Evolutionary conservation across 495 filamentous ascomycete genomes (phyloP), one percentile per base, ranked within the genome.

Genomic region (Aspergillus affinis): DNA sequence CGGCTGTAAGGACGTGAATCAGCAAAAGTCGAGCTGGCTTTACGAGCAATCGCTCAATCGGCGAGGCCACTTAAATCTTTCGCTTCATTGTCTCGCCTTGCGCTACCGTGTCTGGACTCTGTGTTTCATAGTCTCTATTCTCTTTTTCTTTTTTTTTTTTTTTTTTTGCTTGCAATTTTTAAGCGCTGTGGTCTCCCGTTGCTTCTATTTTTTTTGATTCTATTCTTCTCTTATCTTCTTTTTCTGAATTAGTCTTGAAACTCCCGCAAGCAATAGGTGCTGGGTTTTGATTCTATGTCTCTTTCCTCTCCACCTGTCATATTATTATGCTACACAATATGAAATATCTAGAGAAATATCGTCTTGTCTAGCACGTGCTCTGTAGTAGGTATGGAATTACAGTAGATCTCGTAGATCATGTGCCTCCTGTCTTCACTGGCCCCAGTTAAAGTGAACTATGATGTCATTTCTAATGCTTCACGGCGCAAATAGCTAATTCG

Each of bases 1-100:
- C 30, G 44, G 30, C 51, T 46, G 58, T 52, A 41, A 29, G 63
- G 49, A 52, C 27, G 49, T 58, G 63, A 48, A 63, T 57, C 52
- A 60, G 50, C 53, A 58, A 47, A 29, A 46, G 56, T 44, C 17
- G 6, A 23, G 50, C 45, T 46, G 51, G 2, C 4, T 26, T 26
- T 26, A 49, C 17, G 50, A 57, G 47, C 48, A 46, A 54, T 54
- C 23, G 45, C 29, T 49, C 27, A 52, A 19, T 51, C 36, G 10
- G 21, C 45, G 54, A 48, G 46, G 45, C 55, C 52, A 51, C 21
- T 17, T 48, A 47, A 56, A 15, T 48, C 47, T 32, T 30, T 61
- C 6, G 30, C 30, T 8, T 52, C 19, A 29, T 18, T 30, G 51
- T 45, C 48, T 50, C 7, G 10, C 30, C 10, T 32, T 32, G 30